Evolutionary conservation across 1,139 yeast genomes (phyloP), one percentile per base, ranked within the genome.

Genomic region (Schwanniomyces etchellsii): DNA sequence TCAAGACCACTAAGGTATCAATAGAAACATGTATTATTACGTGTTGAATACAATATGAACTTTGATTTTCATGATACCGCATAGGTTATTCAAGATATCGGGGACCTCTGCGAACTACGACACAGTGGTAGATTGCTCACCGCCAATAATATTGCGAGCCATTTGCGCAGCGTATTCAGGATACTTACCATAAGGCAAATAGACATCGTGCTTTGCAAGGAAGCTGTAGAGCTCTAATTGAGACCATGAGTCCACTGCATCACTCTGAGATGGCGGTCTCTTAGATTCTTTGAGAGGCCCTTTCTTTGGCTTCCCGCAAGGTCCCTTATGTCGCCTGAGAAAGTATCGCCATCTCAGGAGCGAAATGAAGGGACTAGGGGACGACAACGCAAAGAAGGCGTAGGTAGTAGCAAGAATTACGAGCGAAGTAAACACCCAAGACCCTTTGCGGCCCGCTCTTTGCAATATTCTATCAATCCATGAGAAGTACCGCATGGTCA

Each of bases 211-310:
- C 16, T 43, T 33, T 23, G 41, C 37, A 27, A 53, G 39, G 33
- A 39, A 48, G 20, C 32, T 35, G 32, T 32, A 52, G 24, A 53
- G 36, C 26, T 52, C 41, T 26, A 43, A 39, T 30, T 45, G 48
- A 14, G 42, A 34, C 55, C 56, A 50, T 5, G 39, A 14, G 31
- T 44, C 34, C n/a, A 18, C 21, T 18, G 21, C n/a, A 18, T 18
- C 21, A 7, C 9, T 7, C n/a, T 18, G 7, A 7, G 21, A 7
- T 7, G 7, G 7, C 21, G 21, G 7, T 7, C n/a, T n/a, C 7
- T 7, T 7, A 18, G 9, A 7, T 18, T 18, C n/a, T 18, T 18
- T 18, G n/a, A n/a, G 9, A 7, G 7, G 9, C 7, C n/a, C 21
- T 7, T 18, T 18, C n/a, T 18, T 18, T 18, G 7, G 7, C 9